phyloP scores from a whole-genome alignment of 2,329 filamentous ascomycete genomes.

The Phialophora chinensis region DNA sequence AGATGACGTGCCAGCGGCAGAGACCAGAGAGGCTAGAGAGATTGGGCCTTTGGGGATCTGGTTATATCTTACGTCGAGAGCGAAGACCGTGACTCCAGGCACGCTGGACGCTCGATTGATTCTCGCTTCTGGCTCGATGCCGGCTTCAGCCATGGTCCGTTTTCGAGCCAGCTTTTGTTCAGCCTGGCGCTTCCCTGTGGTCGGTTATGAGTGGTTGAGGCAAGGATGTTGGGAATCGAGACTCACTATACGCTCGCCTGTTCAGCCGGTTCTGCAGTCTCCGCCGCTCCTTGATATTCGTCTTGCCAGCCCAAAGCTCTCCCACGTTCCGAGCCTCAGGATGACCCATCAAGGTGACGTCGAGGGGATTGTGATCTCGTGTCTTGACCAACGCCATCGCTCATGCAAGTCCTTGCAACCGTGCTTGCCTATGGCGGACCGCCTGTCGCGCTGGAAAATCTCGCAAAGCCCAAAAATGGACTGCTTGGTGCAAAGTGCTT shows the following conservation, averaged over 20 bases:
- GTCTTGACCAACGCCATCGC: constrained; percentile 2
- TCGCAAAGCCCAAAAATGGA: not conserved
- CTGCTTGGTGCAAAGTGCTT: not conserved
- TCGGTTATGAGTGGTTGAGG: not conserved
- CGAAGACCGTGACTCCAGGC: constrained; percentile 19
- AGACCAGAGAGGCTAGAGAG: constrained; percentile 16
- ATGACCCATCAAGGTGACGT: constrained; percentile 23
- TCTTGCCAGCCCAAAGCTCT: constrained; percentile 42
- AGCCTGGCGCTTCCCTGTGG: constrained; percentile 26
- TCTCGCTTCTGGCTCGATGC: not conserved
- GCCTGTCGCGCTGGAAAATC: not conserved
- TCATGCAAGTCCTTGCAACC: not conserved
- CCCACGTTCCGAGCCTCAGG: constrained; percentile 20
- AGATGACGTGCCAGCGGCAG: not conserved
- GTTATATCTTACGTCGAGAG: not conserved
- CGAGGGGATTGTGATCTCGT: not conserved
- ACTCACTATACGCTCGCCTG: constrained; percentile 40
- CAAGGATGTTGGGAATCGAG: not conserved
- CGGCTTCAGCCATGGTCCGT: not conserved
- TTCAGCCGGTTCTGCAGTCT: constrained; percentile 43
- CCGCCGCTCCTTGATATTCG: constrained; percentile 38
- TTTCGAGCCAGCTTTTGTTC: constrained; percentile 16
- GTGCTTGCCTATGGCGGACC: too few species aligned
- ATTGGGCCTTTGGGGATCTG: not conserved
- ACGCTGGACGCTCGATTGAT: not conserved